Percentiles rank a stretch among this genome's conserved stretches.
Conservation (phyloP, 78 protist genomes). For the Dictyostelium brefeldianum region DNA sequence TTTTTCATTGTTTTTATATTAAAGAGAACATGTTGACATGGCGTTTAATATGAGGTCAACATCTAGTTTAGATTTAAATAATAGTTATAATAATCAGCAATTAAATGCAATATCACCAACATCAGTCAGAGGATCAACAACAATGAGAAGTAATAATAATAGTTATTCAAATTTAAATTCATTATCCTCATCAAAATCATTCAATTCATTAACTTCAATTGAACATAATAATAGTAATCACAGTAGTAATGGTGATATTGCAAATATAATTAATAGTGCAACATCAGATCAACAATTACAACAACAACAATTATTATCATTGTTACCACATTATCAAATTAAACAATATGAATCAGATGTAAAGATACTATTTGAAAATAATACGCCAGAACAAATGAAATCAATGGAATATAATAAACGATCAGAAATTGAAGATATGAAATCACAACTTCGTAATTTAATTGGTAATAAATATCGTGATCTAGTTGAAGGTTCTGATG, state of each 20-base stretch:
- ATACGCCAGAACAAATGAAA: constrained; percentile 71
- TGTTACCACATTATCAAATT: constrained; percentile 44
- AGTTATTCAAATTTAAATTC: background rate
- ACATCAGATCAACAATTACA: background rate
- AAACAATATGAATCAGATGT: constrained; percentile 59
- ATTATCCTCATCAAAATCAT: constrained; percentile 9
- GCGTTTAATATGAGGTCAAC: background rate
- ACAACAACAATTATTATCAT: constrained; percentile 32
- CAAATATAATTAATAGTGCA: background rate
- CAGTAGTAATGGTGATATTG: background rate
- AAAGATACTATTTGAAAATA: constrained; percentile 38
- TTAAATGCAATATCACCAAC: constrained; percentile 29
- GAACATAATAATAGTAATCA: background rate
- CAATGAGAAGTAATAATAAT: background rate
- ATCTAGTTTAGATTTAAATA: background rate
- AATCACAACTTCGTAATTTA: constrained; percentile 43
- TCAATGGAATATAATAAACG: constrained; percentile 41
- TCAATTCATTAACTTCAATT: background rate
- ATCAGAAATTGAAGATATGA: constrained; percentile 74
- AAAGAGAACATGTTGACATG: no score
- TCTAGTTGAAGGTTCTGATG: constrained; percentile 68
- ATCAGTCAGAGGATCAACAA: background rate
- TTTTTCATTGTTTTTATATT: no score
- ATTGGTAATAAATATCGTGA: constrained; percentile 76
- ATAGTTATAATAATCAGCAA: background rate